phyloP scores from a whole-genome alignment of 169 alveolate genomes.

The Cystoisospora suis region DNA sequence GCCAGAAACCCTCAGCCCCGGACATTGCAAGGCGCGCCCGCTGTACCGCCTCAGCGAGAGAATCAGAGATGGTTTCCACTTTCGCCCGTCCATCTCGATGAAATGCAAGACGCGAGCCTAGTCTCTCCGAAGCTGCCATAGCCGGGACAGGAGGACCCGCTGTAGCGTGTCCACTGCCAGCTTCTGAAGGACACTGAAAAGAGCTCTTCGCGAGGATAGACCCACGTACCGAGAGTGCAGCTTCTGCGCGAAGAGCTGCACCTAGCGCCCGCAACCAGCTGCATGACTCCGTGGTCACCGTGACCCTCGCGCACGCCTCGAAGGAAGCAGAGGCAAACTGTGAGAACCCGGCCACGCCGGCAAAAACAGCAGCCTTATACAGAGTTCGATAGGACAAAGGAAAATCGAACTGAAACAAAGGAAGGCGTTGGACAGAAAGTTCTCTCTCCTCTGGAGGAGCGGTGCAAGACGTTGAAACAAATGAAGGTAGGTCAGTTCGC shows the following conservation, averaged over 20 bases:
- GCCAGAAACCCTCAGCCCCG: neutral
- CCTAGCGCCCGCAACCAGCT: neutral
- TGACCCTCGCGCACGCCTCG: neutral
- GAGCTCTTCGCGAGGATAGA: neutral
- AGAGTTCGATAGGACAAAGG: neutral
- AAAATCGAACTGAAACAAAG: neutral
- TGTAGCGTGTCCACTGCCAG: neutral
- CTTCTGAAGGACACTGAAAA: neutral
- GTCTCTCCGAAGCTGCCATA: neutral
- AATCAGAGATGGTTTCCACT: neutral
- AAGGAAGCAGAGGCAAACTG: neutral
- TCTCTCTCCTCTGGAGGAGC: no score
- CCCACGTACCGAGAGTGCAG: neutral
- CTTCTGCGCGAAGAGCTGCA: neutral
- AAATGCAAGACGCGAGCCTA: no score
- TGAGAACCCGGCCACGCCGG: constrained; percentile 15
- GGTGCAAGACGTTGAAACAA: no score
- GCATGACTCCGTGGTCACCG: neutral
- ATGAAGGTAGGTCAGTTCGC: no score
- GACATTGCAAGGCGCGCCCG: neutral
- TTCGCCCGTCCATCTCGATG: neutral
- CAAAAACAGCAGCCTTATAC: neutral
- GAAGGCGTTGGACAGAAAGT: neutral
- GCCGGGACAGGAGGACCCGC: neutral
- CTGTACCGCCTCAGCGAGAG: neutral